Percentiles rank a stretch among this genome's conserved stretches.
phyloP scores from a whole-genome alignment of 2,329 filamentous ascomycete species.

The Whalleya microplaca region DNA sequence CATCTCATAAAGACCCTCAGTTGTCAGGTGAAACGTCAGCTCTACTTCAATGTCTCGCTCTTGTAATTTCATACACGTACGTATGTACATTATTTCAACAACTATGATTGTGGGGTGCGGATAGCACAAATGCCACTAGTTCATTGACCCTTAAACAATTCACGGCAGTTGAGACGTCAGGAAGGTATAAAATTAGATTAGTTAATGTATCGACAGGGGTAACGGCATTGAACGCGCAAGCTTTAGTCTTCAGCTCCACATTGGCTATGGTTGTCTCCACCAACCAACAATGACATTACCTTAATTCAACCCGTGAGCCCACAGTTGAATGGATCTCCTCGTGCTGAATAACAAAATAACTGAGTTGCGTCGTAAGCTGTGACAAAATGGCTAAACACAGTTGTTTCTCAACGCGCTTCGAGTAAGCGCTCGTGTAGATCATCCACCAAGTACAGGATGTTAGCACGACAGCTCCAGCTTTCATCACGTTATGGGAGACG shows the following conservation, averaged over 20 bases:
- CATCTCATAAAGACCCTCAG: background rate
- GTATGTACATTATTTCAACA: too few relatives aligned
- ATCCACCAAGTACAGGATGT: background rate
- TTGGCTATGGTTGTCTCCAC: conserved; percentile 1
- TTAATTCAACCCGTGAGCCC: conserved; percentile 1
- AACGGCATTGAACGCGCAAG: conserved; percentile 11
- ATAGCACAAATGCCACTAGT: background rate
- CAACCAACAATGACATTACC: conserved; percentile 1
- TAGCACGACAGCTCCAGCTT: background rate
- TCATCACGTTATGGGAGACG: conserved; percentile 3
- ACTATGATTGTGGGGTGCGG: background rate
- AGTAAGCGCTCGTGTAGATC: conserved; percentile 7
- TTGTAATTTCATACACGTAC: background rate
- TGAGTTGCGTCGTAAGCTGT: conserved; percentile 7
- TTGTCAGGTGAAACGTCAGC: background rate
- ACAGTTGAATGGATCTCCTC: background rate
- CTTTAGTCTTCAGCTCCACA: conserved; percentile 4
- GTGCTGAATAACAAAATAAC: conserved; percentile 1
- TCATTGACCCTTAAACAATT: background rate
- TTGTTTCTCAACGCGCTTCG: background rate
- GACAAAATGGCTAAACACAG: background rate
- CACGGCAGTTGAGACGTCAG: background rate
- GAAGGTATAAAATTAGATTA: background rate
- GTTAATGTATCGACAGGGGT: conserved; percentile 4
- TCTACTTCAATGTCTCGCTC: background rate